Conservation (phyloP, 305 asterid species). For the Fraxinus greggii region DNA sequence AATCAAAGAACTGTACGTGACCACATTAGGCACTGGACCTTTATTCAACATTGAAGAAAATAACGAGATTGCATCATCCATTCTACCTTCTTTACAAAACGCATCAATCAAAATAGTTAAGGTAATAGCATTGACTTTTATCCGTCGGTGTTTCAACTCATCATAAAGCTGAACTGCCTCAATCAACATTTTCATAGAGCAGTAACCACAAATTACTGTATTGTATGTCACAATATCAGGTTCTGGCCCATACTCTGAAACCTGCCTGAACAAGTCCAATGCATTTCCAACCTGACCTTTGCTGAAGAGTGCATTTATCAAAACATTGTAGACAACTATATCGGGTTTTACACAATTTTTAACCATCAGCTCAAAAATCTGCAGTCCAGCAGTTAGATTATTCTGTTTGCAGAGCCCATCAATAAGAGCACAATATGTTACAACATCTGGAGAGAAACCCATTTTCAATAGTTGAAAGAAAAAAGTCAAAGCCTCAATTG, state of each 20-base stretch:
- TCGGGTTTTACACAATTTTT: slow-evolving; percentile 36
- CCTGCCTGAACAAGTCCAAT: slow-evolving; percentile 33
- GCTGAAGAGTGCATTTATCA: slow-evolving; percentile 33
- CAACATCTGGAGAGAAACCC: slow-evolving; percentile 36
- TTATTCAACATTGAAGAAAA: slow-evolving; percentile 34
- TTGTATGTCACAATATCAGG: slow-evolving; percentile 49
- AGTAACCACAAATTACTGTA: slow-evolving; percentile 37
- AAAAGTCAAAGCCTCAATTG: slow-evolving; percentile 23
- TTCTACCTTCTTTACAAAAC: slow-evolving; percentile 46
- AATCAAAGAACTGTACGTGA: slow-evolving; percentile 45
- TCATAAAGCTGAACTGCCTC: slow-evolving; percentile 38
- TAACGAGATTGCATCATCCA: slow-evolving; percentile 36
- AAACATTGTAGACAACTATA: slow-evolving; percentile 36
- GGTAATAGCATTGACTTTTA: slow-evolving; percentile 27
- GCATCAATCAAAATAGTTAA: slow-evolving; percentile 37
- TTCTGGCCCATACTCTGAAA: slow-evolving; percentile 34
- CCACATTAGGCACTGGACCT: slow-evolving; percentile 39
- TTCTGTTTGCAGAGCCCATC: slow-evolving; percentile 41
- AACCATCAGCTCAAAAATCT: slow-evolving; percentile 35
- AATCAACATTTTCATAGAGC: slow-evolving; percentile 36
- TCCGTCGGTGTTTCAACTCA: slow-evolving; percentile 29
- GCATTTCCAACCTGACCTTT: slow-evolving; percentile 31
- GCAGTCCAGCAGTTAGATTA: slow-evolving; percentile 31
- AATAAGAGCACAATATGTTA: slow-evolving; percentile 35
- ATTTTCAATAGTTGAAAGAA: slow-evolving; percentile 39